Base-by-base conservation (phyloP, 139 green algal genomes). In the Yamagishiella unicocca region DNA sequence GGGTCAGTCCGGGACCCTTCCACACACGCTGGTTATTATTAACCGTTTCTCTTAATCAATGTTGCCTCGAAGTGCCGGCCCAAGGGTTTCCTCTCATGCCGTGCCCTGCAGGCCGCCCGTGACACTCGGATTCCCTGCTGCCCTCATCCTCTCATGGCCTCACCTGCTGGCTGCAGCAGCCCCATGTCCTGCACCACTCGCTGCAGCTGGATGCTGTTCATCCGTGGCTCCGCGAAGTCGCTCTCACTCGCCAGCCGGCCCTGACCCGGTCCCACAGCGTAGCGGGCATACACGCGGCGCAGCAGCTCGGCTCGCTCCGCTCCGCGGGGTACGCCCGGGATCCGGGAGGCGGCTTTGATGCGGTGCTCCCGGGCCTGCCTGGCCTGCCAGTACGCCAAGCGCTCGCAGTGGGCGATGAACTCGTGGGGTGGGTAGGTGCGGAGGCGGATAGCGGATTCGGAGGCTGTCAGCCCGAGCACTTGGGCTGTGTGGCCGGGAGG, bases 381-480 rank as follows among this genome's bases (percentile, higher is more conserved):
- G 42, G 79, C 61, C 40, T 85, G 79, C 61, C 61, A 75, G 40
- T 27, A 45, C 0, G 79, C 66, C 19, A 85, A 61, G 0, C 61
- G 61, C 22, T 45, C 61, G 62, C 61, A 75, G 79, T 85, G 61
- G 19, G 79, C 38, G 21, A 85, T 45, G 79, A 85, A 85, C 61
- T 85, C 61, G 79, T 85, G 79, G 38, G 79, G 79, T 42, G 79
- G 10, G 61, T 76, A 76, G 29, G 9, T 21, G 38, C 42, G 61
- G 8, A 1, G 9, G 40, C 79, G 61, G 40, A 46, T 46, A 3
- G 61, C 79, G 35, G 42, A 19, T 25, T 75, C 79, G 58, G 50
- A 71, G 58, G 29, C 58, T 5, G 38, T 75, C 4, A 85, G 61
- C 0, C 40, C 58, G 17, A 85, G 79, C 24, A 85, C 79, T 70